Evolutionary conservation across 148 eudicot genomes (phyloP), one percentile per base, ranked within the genome.

Genomic region (Chenopodium formosanum): DNA sequence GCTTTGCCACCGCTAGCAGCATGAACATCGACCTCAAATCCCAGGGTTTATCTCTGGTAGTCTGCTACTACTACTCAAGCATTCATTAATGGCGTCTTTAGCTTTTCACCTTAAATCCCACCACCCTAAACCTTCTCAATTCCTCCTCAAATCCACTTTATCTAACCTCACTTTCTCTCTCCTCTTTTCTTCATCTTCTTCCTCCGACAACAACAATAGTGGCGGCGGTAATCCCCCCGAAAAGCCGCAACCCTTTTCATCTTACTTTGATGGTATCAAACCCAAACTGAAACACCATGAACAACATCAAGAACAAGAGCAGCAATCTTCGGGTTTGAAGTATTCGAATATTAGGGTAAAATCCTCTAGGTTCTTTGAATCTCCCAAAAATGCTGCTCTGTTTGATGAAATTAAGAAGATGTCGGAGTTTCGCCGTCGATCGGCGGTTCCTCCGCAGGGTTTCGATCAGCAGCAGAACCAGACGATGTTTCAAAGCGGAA

Each of bases 21-120:
- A 25, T 25, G 25, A 25, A 25, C 25, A 25, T 25, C 25, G 25
- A 25, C 25, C 25, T 25, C 25, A 40, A 40, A 40, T 40, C 44
- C 5, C 44, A 40, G 44, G 44, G 44, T 40, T 40, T 40, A 40
- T 40, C 25, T 40, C 44, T 25, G 25, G 25, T 25, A 25, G 25
- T 25, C 44, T 40, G 44, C 44, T 6, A 40, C 44, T 40, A 40
- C 44, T 40, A 40, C 44, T 0, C 62, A 56, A 56, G 17, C 62
- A 50, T 50, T 9, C 73, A 82, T 72, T 85, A 81, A 93, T 91
- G 97, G 92, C 94, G 71, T 86, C 91, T 65, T 52, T 81, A 10
- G 82, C 84, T 64, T 89, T 93, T 10, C 87, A 78, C 22, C 83
- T 87, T 77, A 85, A 86, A 82, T 66, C 88, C 56, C 86, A 50